Conservation (phyloP, 2,329 filamentous ascomycete genomes). For the Scytalidium lignicola region DNA sequence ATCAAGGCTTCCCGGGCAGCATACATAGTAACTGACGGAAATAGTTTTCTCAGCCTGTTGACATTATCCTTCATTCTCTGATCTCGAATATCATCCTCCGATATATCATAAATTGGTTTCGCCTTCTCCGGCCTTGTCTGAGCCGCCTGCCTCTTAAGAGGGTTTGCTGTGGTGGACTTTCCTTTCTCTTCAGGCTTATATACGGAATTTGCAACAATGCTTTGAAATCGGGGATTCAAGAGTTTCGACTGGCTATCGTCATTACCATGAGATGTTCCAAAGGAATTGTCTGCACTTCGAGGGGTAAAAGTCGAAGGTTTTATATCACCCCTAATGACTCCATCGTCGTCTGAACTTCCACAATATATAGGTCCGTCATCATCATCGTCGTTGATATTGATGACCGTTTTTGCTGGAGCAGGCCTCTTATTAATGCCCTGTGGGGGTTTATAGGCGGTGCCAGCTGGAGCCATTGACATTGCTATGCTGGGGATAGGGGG, state of each 20-base stretch:
- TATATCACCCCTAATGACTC: conserved; percentile 48
- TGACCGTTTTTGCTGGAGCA: conserved; percentile 39
- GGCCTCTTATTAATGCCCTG: conserved; percentile 31
- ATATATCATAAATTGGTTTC: conserved; percentile 37
- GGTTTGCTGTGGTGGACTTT: neutral
- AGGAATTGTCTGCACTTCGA: conserved; percentile 35
- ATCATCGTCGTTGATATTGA: conserved; percentile 49
- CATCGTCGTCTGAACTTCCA: conserved; percentile 58
- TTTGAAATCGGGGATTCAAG: conserved; percentile 35
- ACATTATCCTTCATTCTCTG: conserved; percentile 44
- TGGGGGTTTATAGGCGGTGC: conserved; percentile 62
- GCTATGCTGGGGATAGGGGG: conserved; percentile 12
- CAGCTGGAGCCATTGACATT: conserved; percentile 61
- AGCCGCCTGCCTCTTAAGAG: conserved; percentile 5
- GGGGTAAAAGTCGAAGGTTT: conserved; percentile 50
- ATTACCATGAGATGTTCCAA: conserved; percentile 28
- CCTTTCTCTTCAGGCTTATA: conserved; percentile 11
- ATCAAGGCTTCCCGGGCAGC: conserved; percentile 45
- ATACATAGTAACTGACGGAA: conserved; percentile 39
- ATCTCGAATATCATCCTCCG: conserved; percentile 46
- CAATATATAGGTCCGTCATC: conserved; percentile 54
- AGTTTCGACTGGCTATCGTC: conserved; percentile 28
- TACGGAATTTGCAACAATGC: conserved; percentile 14
- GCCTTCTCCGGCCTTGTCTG: conserved; percentile 40
- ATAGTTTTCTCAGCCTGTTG: conserved; percentile 42